Conservation (phyloP, 768 basidiomycete genomes). For the Fistulinella prunicolor region DNA sequence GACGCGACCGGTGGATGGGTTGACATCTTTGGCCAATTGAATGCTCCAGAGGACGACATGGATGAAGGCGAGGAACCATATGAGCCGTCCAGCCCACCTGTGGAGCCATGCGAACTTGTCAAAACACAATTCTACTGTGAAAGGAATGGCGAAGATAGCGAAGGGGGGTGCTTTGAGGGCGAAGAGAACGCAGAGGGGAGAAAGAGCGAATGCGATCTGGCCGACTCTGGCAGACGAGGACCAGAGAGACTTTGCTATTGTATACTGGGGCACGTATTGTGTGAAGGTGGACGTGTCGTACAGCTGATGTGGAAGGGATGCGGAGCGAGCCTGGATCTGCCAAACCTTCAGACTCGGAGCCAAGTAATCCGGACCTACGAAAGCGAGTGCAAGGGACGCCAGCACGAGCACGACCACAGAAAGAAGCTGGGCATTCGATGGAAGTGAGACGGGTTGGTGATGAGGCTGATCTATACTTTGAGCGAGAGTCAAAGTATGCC, state of each 20-base stretch:
- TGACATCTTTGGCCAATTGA: conserved; percentile 54
- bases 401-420: conserved; percentile 43
- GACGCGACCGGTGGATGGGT: conserved; percentile 38
- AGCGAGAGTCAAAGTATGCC: conserved; percentile 37
- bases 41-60: conserved; percentile 71
- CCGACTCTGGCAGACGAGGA: conserved; percentile 65
- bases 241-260: conserved; percentile 70
- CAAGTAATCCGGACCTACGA: conserved; percentile 70
- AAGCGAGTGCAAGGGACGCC: conserved; percentile 43
- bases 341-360: conserved; percentile 47
- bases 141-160: conserved; percentile 64
- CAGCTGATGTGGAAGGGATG: conserved; percentile 4
- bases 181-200: conserved; percentile 67
- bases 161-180: conserved; percentile 72
- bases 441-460: conserved; percentile 46
- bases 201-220: conserved; percentile 66
- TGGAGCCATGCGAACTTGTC: conserved; percentile 75
- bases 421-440: conserved; percentile 64
- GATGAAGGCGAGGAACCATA: conserved; percentile 58
- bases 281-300: conserved; percentile 34
- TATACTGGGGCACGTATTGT: conserved; percentile 49
- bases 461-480: conserved; percentile 36
- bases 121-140: conserved; percentile 61
- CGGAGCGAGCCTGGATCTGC: conserved; percentile 35
- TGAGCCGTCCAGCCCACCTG: conserved; percentile 65